Conservation (phyloP, 2,329 filamentous ascomycete genomes). For the Colletotrichum orchidophilum region DNA sequence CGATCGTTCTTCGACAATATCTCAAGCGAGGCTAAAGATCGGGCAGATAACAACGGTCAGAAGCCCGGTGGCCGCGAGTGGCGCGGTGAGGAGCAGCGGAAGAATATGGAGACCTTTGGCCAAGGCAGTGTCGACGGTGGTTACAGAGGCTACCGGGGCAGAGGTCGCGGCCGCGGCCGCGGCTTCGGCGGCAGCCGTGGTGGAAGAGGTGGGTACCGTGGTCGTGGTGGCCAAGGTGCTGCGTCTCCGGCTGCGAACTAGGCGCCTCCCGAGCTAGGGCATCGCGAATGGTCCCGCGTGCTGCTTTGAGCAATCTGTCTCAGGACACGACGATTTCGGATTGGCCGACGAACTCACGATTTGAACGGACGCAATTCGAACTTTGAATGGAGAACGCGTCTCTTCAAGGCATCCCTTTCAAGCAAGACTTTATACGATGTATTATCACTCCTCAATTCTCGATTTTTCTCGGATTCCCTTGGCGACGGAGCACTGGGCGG, state of each 20-base stretch:
- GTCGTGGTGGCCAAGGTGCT: conserved; percentile 42
- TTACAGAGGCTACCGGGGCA: conserved; percentile 79
- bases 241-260: conserved; percentile 26
- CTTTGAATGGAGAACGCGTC: conserved; percentile 1
- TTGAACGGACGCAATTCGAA: conserved; percentile 4
- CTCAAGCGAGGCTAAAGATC: conserved; percentile 90
- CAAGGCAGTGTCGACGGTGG: conserved; percentile 92
- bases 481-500: conserved; percentile 28
- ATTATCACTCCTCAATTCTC: conserved; percentile 29
- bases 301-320: not conserved
- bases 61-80: conserved; percentile 85
- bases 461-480: conserved; percentile 30
- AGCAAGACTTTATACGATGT: conserved; percentile 26
- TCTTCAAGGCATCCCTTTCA: conserved; percentile 14
- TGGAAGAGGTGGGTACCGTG: conserved; percentile 43
- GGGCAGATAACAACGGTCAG: conserved; percentile 75
- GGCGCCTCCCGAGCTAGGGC: not conserved
- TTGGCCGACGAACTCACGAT: not conserved
- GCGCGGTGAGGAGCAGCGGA: conserved; percentile 90
- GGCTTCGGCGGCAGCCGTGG: conserved; percentile 54
- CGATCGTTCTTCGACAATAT: conserved; percentile 98
- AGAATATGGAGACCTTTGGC: conserved; percentile 97
- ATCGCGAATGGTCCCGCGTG: not conserved
- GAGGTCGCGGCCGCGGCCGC: conserved; percentile 77
- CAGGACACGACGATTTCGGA: not conserved